These are phyloP conservation scores for Suillus lakei DNA, from an alignment of 768 basidiomycete species.

Conservation along the genomic window DNA sequence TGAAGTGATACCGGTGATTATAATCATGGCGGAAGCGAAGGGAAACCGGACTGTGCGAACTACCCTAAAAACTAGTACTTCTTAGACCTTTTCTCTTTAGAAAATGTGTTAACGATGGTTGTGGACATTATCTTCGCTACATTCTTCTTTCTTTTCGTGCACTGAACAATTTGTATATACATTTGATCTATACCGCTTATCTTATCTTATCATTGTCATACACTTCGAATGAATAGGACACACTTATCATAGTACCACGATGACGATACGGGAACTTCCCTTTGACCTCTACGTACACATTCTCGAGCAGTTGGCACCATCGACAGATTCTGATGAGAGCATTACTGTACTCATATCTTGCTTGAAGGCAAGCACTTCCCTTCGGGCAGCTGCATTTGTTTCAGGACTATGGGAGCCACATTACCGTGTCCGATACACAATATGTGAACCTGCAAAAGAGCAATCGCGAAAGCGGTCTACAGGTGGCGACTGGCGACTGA, in stretches of 20 bases:
- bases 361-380: slow-evolving; percentile 39
- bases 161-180: background rate
- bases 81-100: background rate
- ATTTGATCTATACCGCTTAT: background rate
- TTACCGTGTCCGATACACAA: slow-evolving; percentile 53
- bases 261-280: slow-evolving; percentile 32
- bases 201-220: background rate
- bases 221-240: background rate
- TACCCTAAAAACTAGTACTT: background rate
- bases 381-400: slow-evolving; percentile 50
- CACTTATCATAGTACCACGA: slow-evolving; percentile 10
- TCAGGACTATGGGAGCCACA: slow-evolving; percentile 55
- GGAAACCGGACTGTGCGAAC: background rate
- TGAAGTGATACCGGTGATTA: slow-evolving; percentile 19
- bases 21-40: background rate
- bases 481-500: slow-evolving; percentile 47
- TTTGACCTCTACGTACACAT: slow-evolving; percentile 43
- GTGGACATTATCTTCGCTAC: background rate
- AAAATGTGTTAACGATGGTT: background rate
- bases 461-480: slow-evolving; percentile 31
- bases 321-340: slow-evolving; percentile 23
- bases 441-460: slow-evolving; percentile 44
- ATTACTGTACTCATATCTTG: slow-evolving; percentile 45
- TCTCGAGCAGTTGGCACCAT: slow-evolving; percentile 39
- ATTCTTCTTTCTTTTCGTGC: background rate